Conservation (phyloP, 2,329 filamentous ascomycete genomes). For the Fusarium nisikadoi region DNA sequence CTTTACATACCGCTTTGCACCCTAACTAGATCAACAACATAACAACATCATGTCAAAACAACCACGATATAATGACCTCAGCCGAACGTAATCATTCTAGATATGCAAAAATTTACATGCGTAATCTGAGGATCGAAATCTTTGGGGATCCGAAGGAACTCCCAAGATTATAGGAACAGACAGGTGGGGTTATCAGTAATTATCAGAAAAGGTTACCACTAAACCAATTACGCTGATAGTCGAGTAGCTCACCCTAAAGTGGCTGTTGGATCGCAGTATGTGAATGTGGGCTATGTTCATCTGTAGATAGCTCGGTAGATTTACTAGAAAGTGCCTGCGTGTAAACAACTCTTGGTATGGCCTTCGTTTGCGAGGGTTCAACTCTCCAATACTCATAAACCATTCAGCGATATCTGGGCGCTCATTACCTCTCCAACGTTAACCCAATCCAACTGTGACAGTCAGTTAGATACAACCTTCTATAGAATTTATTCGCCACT, state of each 20-base stretch:
- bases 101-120: not conserved
- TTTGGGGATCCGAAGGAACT: not conserved
- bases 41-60: not conserved
- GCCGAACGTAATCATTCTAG: not conserved
- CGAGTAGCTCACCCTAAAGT: not conserved
- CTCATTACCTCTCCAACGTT: slow-evolving; percentile 53
- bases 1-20: slow-evolving; percentile 21
- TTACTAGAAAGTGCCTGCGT: not conserved
- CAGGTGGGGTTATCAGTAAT: not conserved
- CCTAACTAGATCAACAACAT: not conserved
- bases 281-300: not conserved
- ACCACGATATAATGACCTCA: not conserved
- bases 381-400: slow-evolving; percentile 35
- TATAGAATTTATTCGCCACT: slow-evolving; percentile 15
- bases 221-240: slow-evolving; percentile 24
- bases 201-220: slow-evolving; percentile 34
- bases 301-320: not conserved
- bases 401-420: slow-evolving; percentile 53
- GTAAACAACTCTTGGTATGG: not conserved
- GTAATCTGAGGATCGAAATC: slow-evolving; percentile 29
- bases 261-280: not conserved
- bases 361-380: not conserved
- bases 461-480: slow-evolving; percentile 7
- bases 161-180: not conserved
- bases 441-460: slow-evolving; percentile 55